Evolutionary conservation across 306 rosid species (phyloP).

Genomic region (Mucuna pruriens): DNA sequence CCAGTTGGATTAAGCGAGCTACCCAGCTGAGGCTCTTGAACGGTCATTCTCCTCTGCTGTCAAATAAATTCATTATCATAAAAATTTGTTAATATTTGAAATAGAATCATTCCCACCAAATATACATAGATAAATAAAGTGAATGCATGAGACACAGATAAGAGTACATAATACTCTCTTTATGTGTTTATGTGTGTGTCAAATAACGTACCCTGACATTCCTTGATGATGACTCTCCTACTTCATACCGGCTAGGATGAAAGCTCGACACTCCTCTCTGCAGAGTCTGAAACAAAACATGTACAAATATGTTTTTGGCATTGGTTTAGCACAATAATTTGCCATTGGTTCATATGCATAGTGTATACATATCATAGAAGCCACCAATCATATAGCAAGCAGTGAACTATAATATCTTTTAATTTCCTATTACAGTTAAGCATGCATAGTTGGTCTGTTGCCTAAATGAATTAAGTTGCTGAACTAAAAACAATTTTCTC

Average conservation of each 20-base stretch:
- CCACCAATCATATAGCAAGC: background rate
- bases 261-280: background rate
- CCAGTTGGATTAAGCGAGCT: background rate
- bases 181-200: no score
- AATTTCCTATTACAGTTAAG: no score
- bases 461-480: background rate
- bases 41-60: constrained; percentile 20
- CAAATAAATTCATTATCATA: background rate
- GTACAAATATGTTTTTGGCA: no score
- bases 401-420: background rate
- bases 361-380: no score
- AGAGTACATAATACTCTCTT: no score
- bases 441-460: background rate
- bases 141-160: no score
- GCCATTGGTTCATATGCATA: no score
- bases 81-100: background rate
- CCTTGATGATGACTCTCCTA: background rate
- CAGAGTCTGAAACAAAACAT: background rate
- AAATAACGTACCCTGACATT: constrained; percentile 3
- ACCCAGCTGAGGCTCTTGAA: constrained; percentile 27
- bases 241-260: background rate
- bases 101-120: no score
- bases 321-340: no score
- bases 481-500: background rate
- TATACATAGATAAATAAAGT: no score